These are phyloP conservation scores for Melaleuca alternifolia DNA, from an alignment of 345 rosid species.

Conservation along the genomic window DNA sequence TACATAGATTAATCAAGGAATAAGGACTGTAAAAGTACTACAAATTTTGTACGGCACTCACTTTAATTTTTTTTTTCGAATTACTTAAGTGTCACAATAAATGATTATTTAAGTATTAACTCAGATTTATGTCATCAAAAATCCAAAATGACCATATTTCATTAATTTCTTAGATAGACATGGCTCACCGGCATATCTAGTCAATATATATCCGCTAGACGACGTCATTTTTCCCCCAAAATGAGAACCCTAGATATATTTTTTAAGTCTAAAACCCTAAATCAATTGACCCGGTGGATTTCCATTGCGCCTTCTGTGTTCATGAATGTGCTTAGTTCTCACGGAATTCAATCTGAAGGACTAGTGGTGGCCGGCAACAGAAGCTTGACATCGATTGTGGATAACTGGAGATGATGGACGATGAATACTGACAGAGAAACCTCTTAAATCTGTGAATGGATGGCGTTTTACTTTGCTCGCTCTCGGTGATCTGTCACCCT, in stretches of 20 bases:
- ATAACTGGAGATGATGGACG: neutral
- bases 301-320: no score
- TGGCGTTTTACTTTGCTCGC: no score
- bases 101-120: no score
- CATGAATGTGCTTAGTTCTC: neutral
- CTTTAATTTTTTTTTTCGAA: no score
- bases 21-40: no score
- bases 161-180: neutral
- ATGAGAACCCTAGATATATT: neutral
- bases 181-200: fast-evolving
- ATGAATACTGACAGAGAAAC: neutral
- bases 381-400: no score
- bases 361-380: neutral
- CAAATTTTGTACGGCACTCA: no score
- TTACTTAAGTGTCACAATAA: no score
- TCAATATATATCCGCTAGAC: neutral
- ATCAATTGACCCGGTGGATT: no score
- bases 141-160: fast-evolving
- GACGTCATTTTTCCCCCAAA: neutral
- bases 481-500: no score
- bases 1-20: no score
- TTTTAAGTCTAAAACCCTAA: neutral
- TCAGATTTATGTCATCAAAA: no score
- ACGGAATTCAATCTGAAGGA: neutral
- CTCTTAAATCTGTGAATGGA: neutral